Conservation (phyloP, 371 early-diverging fungal genomes). For the Phascolomyces articulosus region DNA sequence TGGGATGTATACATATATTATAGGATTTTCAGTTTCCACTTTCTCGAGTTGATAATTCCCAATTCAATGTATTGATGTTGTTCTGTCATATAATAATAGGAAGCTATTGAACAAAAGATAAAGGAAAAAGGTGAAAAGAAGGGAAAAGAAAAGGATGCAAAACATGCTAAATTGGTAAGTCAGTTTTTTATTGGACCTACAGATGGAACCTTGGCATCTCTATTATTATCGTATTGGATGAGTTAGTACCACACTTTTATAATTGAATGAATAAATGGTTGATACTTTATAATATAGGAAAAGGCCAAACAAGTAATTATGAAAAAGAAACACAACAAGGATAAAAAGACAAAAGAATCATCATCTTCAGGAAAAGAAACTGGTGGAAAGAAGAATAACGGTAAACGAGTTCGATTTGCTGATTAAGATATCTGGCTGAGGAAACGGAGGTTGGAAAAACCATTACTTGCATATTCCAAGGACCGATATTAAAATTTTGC, state of each 20-base stretch:
- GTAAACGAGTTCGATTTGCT: slow-evolving; percentile 3
- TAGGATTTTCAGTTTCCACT: too few species aligned
- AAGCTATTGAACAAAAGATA: background rate
- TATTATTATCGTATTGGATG: too few species aligned
- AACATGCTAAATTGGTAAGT: slow-evolving; percentile 8
- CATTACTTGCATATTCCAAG: background rate
- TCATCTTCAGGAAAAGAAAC: background rate
- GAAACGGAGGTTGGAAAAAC: too few species aligned
- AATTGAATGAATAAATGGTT: background rate
- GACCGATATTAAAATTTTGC: too few species aligned
- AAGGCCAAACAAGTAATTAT: background rate
- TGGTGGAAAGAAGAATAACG: background rate
- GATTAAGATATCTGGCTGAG: background rate
- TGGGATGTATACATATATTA: background rate
- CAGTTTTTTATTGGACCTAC: too few species aligned
- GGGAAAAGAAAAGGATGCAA: slow-evolving; percentile 6
- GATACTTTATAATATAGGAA: background rate
- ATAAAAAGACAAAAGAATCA: background rate
- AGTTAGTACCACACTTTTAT: background rate
- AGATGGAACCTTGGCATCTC: too few species aligned
- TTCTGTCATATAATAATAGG: slow-evolving; percentile 4
- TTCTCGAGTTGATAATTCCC: too few species aligned
- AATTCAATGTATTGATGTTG: too few species aligned
- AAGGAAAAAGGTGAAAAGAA: slow-evolving; percentile 7
- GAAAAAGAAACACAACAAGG: background rate